Evolutionary conservation across 495 filamentous ascomycete genomes (phyloP).

Genomic region (Neurospora cerealis): DNA sequence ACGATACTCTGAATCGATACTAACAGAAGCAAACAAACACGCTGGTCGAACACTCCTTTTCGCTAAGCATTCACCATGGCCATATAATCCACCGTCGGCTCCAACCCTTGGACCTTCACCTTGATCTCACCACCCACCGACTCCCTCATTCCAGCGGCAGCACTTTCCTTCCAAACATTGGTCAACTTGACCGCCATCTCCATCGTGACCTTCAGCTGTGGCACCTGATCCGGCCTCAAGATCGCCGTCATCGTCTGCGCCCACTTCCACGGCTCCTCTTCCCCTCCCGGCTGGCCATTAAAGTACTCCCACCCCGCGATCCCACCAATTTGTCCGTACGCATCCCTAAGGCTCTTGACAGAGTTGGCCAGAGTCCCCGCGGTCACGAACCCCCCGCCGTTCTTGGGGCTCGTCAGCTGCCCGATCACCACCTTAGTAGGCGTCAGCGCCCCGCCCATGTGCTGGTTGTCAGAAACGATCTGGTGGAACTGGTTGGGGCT

Average conservation of each 20-base stretch:
- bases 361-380: constrained; percentile 28
- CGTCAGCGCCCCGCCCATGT: constrained; percentile 49
- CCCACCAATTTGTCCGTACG: constrained; percentile 60
- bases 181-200: constrained; percentile 7
- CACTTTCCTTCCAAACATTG: constrained; percentile 12
- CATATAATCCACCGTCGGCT: constrained; percentile 18
- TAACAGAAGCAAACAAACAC: not conserved
- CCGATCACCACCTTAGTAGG: constrained; percentile 61
- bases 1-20: not conserved
- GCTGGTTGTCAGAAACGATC: constrained; percentile 20
- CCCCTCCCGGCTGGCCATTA: constrained; percentile 52
- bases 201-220: constrained; percentile 11
- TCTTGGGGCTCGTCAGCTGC: constrained; percentile 57
- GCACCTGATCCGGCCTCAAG: constrained; percentile 26
- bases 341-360: constrained; percentile 32
- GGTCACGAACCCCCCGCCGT: constrained; percentile 44
- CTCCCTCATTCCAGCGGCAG: not conserved
- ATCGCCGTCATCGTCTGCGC: constrained; percentile 48
- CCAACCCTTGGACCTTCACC: not conserved
- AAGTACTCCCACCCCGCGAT: constrained; percentile 88
- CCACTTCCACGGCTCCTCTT: constrained; percentile 60
- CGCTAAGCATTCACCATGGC: constrained; percentile 16
- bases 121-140: not conserved
- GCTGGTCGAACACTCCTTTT: not conserved
- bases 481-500: constrained; percentile 51